Evolutionary conservation across 805 yeast genomes (phyloP).

Genomic region (Ogataea ramenticola): DNA sequence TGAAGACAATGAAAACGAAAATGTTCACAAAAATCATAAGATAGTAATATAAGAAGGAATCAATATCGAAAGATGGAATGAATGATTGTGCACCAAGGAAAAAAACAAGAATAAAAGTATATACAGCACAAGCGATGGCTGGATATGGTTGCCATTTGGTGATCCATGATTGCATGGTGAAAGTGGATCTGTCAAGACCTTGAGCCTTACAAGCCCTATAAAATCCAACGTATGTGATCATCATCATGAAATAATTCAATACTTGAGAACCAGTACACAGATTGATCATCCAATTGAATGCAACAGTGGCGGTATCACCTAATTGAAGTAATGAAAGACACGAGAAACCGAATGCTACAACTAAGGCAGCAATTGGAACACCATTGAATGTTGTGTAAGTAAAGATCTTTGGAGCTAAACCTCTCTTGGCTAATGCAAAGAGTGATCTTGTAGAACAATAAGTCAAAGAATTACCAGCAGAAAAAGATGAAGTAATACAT

Average conservation of each 20-base stretch:
- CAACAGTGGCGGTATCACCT: slow-evolving; percentile 20
- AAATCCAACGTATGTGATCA: slow-evolving; percentile 53
- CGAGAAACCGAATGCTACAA: slow-evolving; percentile 24
- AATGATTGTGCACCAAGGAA: slow-evolving; percentile 34
- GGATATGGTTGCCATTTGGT: slow-evolving; percentile 32
- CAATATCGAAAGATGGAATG: slow-evolving; percentile 29
- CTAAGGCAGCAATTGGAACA: slow-evolving; percentile 33
- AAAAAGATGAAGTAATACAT: slow-evolving; percentile 65
- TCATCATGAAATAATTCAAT: slow-evolving; percentile 22
- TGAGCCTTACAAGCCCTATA: slow-evolving; percentile 56
- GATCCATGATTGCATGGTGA: slow-evolving; percentile 45
- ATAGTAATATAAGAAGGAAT: slow-evolving; percentile 37
- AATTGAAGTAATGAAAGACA: slow-evolving; percentile 29
- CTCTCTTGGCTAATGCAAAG: slow-evolving; percentile 63
- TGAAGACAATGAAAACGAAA: slow-evolving; percentile 27
- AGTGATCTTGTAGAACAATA: slow-evolving; percentile 64
- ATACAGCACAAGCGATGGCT: slow-evolving; percentile 19
- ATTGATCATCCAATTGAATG: slow-evolving; percentile 25
- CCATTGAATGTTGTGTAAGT: slow-evolving; percentile 52
- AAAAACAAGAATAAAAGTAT: slow-evolving; percentile 29
- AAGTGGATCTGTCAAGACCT: slow-evolving; percentile 33
- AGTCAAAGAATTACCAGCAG: slow-evolving; percentile 79
- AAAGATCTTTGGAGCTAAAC: slow-evolving; percentile 67
- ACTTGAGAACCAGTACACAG: slow-evolving; percentile 23
- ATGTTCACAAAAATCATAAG: slow-evolving; percentile 35